A percentile compares a stretch with the other conserved stretches of the same genome.
Conservation (phyloP, 148 eudicot genomes). For the Polygonum aviculare region DNA sequence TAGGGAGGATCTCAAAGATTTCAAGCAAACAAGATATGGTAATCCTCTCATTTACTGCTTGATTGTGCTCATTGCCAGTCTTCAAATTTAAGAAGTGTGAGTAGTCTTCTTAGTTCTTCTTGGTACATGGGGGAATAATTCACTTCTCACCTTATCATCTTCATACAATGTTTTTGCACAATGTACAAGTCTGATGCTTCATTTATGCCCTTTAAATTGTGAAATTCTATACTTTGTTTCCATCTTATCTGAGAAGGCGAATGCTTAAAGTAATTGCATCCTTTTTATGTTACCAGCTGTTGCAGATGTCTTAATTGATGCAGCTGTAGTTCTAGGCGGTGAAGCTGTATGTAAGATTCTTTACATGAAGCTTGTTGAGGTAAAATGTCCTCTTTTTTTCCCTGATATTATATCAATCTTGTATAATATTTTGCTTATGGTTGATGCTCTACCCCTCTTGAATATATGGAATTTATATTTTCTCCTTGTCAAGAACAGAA, state of each 20-base stretch:
- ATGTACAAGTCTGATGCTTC: neutral
- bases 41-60: slow-evolving; percentile 13
- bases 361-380: slow-evolving; percentile 91
- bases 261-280: slow-evolving; percentile 15
- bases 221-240: neutral
- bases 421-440: neutral
- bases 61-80: neutral
- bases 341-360: slow-evolving; percentile 71
- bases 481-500: neutral
- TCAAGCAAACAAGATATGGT: slow-evolving; percentile 97
- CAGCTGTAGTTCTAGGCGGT: slow-evolving; percentile 91
- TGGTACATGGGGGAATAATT: neutral
- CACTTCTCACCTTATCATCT: neutral
- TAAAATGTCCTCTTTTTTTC: slow-evolving; percentile 5
- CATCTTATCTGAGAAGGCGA: neutral
- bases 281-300: slow-evolving; percentile 55
- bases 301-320: slow-evolving; percentile 96
- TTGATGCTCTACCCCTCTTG: neutral
- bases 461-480: neutral
- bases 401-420: neutral
- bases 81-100: neutral
- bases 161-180: neutral
- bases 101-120: neutral
- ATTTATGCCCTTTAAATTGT: neutral
- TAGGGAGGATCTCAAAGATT: slow-evolving; percentile 86